Percentiles rank a stretch among this genome's conserved stretches.
These are phyloP conservation scores for Pseudogymnoascus sp. DNA, from an alignment of 2,329 filamentous ascomycete species.

Conservation along the genomic window DNA sequence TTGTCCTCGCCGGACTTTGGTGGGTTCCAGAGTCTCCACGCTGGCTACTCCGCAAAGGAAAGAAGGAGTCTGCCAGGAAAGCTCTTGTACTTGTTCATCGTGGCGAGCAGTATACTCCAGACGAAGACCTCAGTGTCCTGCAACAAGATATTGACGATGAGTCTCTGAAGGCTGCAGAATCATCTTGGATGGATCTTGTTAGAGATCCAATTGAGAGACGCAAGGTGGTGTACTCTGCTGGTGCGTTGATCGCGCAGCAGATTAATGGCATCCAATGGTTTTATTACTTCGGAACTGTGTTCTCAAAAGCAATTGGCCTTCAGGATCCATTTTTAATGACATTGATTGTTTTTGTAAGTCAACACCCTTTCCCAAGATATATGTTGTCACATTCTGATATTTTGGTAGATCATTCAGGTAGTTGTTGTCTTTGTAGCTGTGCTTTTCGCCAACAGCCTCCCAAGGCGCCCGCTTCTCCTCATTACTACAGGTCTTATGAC, in stretches of 20 bases:
- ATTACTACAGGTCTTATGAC: slow-evolving; percentile 35
- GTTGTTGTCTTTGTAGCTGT: slow-evolving; percentile 36
- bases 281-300: slow-evolving; percentile 39
- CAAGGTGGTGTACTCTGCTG: slow-evolving; percentile 40
- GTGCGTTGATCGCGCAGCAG: slow-evolving; percentile 41
- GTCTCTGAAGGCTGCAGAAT: slow-evolving; percentile 23
- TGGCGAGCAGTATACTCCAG: slow-evolving; percentile 29
- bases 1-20: slow-evolving; percentile 22
- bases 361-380: neutral
- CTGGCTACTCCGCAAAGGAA: slow-evolving; percentile 30
- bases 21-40: slow-evolving; percentile 26
- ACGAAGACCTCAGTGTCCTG: slow-evolving; percentile 23
- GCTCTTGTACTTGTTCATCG: slow-evolving; percentile 32
- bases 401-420: slow-evolving; percentile 34
- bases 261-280: slow-evolving; percentile 45
- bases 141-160: slow-evolving; percentile 13
- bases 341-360: slow-evolving; percentile 23
- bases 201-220: slow-evolving; percentile 40
- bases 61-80: slow-evolving; percentile 25
- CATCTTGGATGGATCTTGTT: slow-evolving; percentile 36
- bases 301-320: slow-evolving; percentile 37
- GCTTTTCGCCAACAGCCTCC: slow-evolving; percentile 36
- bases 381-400: neutral
- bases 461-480: slow-evolving; percentile 34
- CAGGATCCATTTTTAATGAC: slow-evolving; percentile 26